phyloP scores from a whole-genome alignment of 768 basidiomycete species.

The Mycena albidolilacea region DNA sequence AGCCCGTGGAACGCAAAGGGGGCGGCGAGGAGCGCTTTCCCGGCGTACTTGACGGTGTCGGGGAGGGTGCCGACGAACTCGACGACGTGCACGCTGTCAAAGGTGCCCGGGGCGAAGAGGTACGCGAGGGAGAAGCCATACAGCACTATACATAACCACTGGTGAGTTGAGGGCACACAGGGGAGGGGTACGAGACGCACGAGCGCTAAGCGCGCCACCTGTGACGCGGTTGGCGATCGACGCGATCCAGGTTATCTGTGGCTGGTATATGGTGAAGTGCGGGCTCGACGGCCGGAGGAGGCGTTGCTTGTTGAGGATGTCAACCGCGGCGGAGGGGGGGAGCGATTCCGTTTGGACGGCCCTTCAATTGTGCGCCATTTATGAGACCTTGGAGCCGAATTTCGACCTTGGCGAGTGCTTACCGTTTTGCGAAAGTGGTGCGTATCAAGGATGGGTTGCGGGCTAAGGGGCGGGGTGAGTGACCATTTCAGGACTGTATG shows the following conservation, averaged over 20 bases:
- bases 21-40: slow-evolving; percentile 84
- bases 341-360: slow-evolving; percentile 76
- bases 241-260: slow-evolving; percentile 90
- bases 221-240: slow-evolving; percentile 93
- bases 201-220: slow-evolving; percentile 82
- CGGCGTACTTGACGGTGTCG: slow-evolving; percentile 79
- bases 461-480: slow-evolving; percentile 49
- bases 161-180: background rate
- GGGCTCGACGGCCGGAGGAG: slow-evolving; percentile 91
- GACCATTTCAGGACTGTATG: slow-evolving; percentile 42
- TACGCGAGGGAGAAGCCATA: slow-evolving; percentile 92
- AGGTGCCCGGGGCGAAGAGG: slow-evolving; percentile 83
- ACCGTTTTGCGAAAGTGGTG: slow-evolving; percentile 62
- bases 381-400: background rate
- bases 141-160: slow-evolving; percentile 67
- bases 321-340: slow-evolving; percentile 67
- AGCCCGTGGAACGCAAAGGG: slow-evolving; percentile 93
- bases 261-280: slow-evolving; percentile 97
- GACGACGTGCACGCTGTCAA: slow-evolving; percentile 85
- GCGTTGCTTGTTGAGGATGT: slow-evolving; percentile 91
- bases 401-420: slow-evolving; percentile 29
- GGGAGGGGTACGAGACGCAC: slow-evolving; percentile 60
- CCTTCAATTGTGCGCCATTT: slow-evolving; percentile 48
- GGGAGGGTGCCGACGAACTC: slow-evolving; percentile 81
- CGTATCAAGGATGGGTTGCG: slow-evolving; percentile 59